phyloP scores from a whole-genome alignment of 1,284 basidiomycete genomes.

The Polyporus tsugae region DNA sequence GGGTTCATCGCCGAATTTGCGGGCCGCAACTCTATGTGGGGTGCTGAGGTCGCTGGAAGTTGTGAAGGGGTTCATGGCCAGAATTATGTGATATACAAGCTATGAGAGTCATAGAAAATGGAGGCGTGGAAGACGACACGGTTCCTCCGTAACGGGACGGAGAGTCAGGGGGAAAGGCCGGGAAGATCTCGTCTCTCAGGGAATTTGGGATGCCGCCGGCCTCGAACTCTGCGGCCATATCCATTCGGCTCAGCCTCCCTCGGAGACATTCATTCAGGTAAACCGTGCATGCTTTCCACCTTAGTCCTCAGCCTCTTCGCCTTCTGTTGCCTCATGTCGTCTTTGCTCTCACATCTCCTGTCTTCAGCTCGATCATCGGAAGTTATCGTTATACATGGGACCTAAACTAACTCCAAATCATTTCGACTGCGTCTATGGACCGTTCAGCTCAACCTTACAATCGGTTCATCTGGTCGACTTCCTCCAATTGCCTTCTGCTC shows the following conservation, averaged over 20 bases:
- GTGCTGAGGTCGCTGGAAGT: not conserved
- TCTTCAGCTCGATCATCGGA: too few relatives aligned
- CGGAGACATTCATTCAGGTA: too few relatives aligned
- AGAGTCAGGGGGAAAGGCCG: not conserved
- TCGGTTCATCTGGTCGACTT: too few relatives aligned
- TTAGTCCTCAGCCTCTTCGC: too few relatives aligned
- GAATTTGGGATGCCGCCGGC: not conserved
- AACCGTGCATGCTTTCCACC: too few relatives aligned
- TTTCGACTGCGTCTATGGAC: too few relatives aligned
- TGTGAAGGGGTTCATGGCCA: not conserved
- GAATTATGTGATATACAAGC: not conserved
- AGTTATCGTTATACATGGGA: too few relatives aligned
- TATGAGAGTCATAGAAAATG: not conserved
- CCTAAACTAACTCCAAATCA: too few relatives aligned
- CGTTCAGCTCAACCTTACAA: too few relatives aligned
- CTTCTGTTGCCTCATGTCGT: too few relatives aligned
- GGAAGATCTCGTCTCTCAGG: not conserved
- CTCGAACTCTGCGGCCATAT: not conserved
- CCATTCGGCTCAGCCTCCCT: not conserved
- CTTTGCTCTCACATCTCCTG: too few relatives aligned
- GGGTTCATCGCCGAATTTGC: not conserved
- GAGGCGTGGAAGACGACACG: not conserved
- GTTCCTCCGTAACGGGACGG: not conserved
- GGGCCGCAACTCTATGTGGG: not conserved
- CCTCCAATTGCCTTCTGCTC: too few relatives aligned